Conservation (phyloP, 768 basidiomycete genomes). For the Boletus fagicola region DNA sequence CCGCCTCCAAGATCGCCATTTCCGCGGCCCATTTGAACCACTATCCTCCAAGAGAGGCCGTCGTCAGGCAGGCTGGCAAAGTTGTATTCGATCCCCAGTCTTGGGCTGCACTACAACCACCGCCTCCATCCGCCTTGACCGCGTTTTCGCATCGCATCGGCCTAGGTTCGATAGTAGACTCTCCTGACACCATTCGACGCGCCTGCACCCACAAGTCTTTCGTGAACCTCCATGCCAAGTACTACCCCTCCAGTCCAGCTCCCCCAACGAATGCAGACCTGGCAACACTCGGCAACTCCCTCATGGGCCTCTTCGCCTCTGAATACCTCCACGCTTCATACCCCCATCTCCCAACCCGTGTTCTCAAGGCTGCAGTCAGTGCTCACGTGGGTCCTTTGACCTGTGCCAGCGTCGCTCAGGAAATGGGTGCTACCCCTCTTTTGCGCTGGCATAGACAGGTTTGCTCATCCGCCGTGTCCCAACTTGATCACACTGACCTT, state of each 20-base stretch:
- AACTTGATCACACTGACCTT: slow-evolving; percentile 1
- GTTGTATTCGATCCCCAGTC: slow-evolving; percentile 58
- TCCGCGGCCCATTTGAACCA: slow-evolving; percentile 51
- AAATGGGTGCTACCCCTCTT: slow-evolving; percentile 76
- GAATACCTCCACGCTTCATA: slow-evolving; percentile 80
- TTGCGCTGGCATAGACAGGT: slow-evolving; percentile 82
- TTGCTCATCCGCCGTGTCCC: slow-evolving; percentile 16
- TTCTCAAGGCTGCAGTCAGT: slow-evolving; percentile 86
- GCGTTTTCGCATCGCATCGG: slow-evolving; percentile 79
- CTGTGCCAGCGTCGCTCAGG: slow-evolving; percentile 80
- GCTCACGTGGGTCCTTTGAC: slow-evolving; percentile 87
- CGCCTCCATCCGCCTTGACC: slow-evolving; percentile 65
- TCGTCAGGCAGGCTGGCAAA: slow-evolving; percentile 35
- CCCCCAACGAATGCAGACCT: slow-evolving; percentile 75
- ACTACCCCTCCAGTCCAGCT: slow-evolving; percentile 51
- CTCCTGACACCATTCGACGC: slow-evolving; percentile 59
- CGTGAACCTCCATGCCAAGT: slow-evolving; percentile 50
- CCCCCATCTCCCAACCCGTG: slow-evolving; percentile 89
- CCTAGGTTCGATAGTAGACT: slow-evolving; percentile 53
- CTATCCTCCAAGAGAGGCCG: slow-evolving; percentile 63
- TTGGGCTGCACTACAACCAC: slow-evolving; percentile 72
- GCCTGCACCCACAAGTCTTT: slow-evolving; percentile 82
- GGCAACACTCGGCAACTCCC: slow-evolving; percentile 74
- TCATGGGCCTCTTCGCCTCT: slow-evolving; percentile 86
- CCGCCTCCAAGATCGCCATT: slow-evolving; percentile 50